Evolutionary conservation across 768 basidiomycete genomes (phyloP).

Genomic region (Kwoniella shandongensis): DNA sequence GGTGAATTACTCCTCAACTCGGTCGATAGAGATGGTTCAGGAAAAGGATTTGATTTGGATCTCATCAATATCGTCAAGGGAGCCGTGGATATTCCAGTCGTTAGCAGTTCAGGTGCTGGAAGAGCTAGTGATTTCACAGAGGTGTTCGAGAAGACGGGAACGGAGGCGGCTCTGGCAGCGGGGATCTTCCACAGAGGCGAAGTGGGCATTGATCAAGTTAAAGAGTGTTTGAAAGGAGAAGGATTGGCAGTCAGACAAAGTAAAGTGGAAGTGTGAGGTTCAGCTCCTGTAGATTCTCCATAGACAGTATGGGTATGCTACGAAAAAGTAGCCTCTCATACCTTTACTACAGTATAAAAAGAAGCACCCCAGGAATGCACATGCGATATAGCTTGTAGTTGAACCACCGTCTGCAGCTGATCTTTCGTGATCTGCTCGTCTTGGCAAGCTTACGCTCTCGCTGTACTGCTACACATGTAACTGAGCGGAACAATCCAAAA

Average conservation of each 20-base stretch:
- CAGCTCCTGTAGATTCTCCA: no score
- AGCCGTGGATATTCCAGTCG: constrained; percentile 82
- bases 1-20: constrained; percentile 94
- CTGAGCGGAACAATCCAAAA: no score
- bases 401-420: no score
- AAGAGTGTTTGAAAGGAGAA: constrained; percentile 56
- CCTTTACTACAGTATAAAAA: no score
- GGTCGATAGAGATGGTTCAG: constrained; percentile 94
- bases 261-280: no score
- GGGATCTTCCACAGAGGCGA: constrained; percentile 94
- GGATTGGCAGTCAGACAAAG: constrained; percentile 32
- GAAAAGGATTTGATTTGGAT: constrained; percentile 84
- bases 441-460: no score
- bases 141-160: constrained; percentile 74
- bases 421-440: no score
- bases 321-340: no score
- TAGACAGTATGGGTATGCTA: no score
- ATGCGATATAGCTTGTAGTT: no score
- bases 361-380: no score
- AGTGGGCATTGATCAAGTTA: constrained; percentile 79
- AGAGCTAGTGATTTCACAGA: constrained; percentile 76
- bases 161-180: constrained; percentile 90
- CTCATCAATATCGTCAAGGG: constrained; percentile 72
- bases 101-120: constrained; percentile 94
- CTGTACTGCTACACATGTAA: no score